phyloP scores from a whole-genome alignment of 768 basidiomycete genomes.

The Lentinula edodes region DNA sequence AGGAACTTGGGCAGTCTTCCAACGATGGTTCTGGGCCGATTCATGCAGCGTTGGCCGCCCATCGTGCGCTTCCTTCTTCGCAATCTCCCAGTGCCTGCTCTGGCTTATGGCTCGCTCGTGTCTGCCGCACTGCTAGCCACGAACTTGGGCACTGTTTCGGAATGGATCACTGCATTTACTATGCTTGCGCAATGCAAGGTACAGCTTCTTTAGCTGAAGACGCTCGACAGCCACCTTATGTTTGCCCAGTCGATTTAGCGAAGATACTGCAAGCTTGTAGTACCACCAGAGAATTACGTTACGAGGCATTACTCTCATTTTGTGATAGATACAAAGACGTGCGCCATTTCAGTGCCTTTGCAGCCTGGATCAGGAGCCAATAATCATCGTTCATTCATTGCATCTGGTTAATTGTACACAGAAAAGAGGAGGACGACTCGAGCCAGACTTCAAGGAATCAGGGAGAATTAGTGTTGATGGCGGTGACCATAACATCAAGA shows the following conservation, averaged over 20 bases:
- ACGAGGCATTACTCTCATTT: conserved; percentile 20
- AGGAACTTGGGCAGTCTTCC: background rate
- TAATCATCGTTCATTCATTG: background rate
- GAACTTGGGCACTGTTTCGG: conserved; percentile 37
- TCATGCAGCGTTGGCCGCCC: conserved; percentile 16
- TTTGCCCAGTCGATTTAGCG: conserved; percentile 27
- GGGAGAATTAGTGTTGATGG: conserved; percentile 2
- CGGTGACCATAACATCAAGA: conserved; percentile 31
- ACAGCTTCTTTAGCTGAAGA: conserved; percentile 26
- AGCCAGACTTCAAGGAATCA: background rate
- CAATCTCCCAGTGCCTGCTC: conserved; percentile 12
- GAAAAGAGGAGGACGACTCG: background rate
- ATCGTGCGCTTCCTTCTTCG: conserved; percentile 10
- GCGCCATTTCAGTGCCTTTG: conserved; percentile 24
- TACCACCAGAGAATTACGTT: conserved; percentile 13
- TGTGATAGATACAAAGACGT: conserved; percentile 19
- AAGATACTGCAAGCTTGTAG: conserved; percentile 23
- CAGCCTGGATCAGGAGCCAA: conserved; percentile 17
- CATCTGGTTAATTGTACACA: too few relatives aligned
- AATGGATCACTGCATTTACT: conserved; percentile 33
- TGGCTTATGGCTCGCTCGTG: conserved; percentile 27
- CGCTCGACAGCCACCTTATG: conserved; percentile 28
- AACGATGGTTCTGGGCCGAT: conserved; percentile 10
- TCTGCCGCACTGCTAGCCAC: conserved; percentile 30
- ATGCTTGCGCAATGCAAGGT: conserved; percentile 32